phyloP scores from a whole-genome alignment of 73 alveolate species.

The Symbiodinium pilosum region DNA sequence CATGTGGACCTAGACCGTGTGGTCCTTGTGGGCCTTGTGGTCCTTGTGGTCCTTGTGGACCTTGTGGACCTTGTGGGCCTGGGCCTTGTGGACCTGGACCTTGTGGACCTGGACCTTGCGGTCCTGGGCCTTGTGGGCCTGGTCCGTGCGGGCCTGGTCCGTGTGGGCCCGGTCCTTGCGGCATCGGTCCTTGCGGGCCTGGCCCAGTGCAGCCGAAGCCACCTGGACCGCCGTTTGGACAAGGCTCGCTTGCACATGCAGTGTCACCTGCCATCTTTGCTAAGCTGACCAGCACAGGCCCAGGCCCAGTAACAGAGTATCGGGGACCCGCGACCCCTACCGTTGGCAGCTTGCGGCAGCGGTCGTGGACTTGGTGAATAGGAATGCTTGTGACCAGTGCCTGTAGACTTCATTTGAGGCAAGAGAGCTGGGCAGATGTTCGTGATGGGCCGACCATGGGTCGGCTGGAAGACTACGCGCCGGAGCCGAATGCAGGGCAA shows the following conservation, averaged over 20 bases:
- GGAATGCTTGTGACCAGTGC: not conserved
- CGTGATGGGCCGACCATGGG: slow-evolving; percentile 54
- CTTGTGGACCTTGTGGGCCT: not conserved
- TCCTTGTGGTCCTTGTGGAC: not conserved
- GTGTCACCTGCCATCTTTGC: not conserved
- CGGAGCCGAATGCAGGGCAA: slow-evolving; percentile 26
- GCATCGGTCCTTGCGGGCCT: not conserved
- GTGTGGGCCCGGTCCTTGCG: not conserved
- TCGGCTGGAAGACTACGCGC: slow-evolving; percentile 72
- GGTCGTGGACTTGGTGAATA: not conserved
- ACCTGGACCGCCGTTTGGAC: slow-evolving; percentile 3
- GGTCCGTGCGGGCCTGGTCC: not conserved
- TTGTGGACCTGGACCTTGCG: not conserved
- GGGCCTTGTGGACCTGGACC: too few relatives aligned
- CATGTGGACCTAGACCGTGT: not conserved
- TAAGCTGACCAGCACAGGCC: not conserved
- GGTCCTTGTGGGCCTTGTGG: not conserved
- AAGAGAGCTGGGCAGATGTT: slow-evolving; percentile 85
- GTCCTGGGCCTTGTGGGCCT: not conserved
- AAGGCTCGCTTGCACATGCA: not conserved
- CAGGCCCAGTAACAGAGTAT: not conserved
- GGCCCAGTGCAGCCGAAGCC: slow-evolving; percentile 11
- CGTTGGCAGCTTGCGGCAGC: not conserved
- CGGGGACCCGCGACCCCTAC: not conserved
- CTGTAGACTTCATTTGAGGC: not conserved